phyloP scores from a whole-genome alignment of 495 filamentous ascomycete genomes.

The Filosporella fistucella region DNA sequence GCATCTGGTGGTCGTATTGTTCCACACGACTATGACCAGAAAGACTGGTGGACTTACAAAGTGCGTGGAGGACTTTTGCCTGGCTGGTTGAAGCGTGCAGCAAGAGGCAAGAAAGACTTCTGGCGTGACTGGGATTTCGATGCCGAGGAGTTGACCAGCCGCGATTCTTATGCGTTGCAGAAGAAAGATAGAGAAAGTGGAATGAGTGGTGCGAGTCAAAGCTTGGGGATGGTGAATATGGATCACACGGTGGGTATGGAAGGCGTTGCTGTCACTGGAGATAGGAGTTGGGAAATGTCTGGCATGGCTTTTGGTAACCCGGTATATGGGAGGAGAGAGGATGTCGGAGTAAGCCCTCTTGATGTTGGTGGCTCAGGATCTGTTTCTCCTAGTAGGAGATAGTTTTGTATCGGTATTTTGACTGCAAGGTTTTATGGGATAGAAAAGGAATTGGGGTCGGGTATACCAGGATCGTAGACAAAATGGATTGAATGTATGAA shows the following conservation, averaged over 20 bases:
- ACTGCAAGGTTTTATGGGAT: too few species aligned
- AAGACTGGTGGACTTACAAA: conserved; percentile 69
- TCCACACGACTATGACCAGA: conserved; percentile 65
- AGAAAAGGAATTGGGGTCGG: too few species aligned
- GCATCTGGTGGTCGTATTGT: conserved; percentile 61
- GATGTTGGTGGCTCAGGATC: too few species aligned
- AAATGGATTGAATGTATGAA: too few species aligned
- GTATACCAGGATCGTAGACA: too few species aligned
- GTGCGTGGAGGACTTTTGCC: conserved; percentile 66
- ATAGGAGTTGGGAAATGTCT: conserved; percentile 11
- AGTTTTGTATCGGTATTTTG: too few species aligned
- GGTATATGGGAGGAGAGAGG: too few species aligned
- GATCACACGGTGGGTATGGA: neutral
- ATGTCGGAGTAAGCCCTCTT: too few species aligned
- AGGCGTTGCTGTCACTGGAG: neutral
- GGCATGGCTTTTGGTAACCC: too few species aligned
- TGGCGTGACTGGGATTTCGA: conserved; percentile 39
- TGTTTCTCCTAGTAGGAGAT: too few species aligned
- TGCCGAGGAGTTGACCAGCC: conserved; percentile 15
- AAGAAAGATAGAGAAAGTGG: conserved; percentile 9
- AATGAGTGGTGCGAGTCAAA: neutral
- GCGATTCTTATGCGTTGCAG: conserved; percentile 13
- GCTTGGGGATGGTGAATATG: neutral
- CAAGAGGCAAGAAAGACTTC: conserved; percentile 62
- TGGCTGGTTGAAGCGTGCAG: conserved; percentile 58